These are phyloP conservation scores for Fraxinus anomala DNA, from an alignment of 257 asterid species.

Conservation along the genomic window DNA sequence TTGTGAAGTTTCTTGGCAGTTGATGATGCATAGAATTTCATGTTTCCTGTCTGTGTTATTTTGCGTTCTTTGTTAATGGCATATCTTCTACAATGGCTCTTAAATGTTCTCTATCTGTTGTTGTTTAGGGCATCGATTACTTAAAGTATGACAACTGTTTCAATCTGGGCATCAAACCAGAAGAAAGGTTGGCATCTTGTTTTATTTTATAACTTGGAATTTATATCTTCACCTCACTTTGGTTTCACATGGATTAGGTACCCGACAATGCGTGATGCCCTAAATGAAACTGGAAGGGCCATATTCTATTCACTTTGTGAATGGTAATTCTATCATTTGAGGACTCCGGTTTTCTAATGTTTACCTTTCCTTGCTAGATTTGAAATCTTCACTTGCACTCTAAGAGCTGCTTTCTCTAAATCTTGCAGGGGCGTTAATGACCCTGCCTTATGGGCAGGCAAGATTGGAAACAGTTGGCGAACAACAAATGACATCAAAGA, in stretches of 20 bases:
- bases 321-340: slow-evolving; percentile 50
- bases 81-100: slow-evolving; percentile 12
- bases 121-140: slow-evolving; percentile 76
- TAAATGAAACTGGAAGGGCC: slow-evolving; percentile 76
- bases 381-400: not conserved
- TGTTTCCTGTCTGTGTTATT: no score
- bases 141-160: slow-evolving; percentile 96
- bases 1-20: no score
- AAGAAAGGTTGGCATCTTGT: slow-evolving; percentile 58
- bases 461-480: slow-evolving; percentile 94
- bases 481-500: slow-evolving; percentile 91
- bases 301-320: slow-evolving; percentile 91
- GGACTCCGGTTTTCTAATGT: not conserved
- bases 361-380: not conserved
- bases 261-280: slow-evolving; percentile 95
- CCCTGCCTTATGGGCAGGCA: slow-evolving; percentile 94
- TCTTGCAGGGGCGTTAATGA: slow-evolving; percentile 77
- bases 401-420: slow-evolving; percentile 16
- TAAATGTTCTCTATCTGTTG: slow-evolving; percentile 23
- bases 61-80: no score
- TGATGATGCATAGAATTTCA: no score
- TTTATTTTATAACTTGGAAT: slow-evolving; percentile 3
- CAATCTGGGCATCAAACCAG: slow-evolving; percentile 79
- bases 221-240: slow-evolving; percentile 22
- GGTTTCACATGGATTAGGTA: slow-evolving; percentile 49